Base-by-base conservation (phyloP, 345 rosid genomes). In the Eucalyptus camaldulensis region DNA sequence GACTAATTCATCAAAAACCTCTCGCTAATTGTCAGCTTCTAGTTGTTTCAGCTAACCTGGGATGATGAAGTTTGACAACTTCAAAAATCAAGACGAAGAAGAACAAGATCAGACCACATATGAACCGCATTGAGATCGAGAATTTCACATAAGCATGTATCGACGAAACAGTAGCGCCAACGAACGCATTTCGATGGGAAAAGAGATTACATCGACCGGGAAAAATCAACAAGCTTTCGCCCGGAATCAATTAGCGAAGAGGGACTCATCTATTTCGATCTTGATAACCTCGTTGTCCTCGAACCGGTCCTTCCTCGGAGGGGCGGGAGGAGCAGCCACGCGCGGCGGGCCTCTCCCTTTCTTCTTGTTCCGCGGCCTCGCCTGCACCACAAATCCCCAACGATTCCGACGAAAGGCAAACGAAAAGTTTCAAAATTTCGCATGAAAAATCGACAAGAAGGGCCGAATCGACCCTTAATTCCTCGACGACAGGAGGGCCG, bases 311-410 rank as follows among this genome's bases (percentile, higher is more conserved):
- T 93, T 94, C 94, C 91, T 94, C 60, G 96, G 94, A 3, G 98
- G 96, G 15, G 96, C 88, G 17, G 96, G 88, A 86, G 99, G 99
- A 10, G 91, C 94, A 15, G 93, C 90, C 58, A 96, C 93, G 44
- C 96, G 94, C 40, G 97, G 96, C 10, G 97, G 99, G 6, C 97
- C 99, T 91, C 98, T 94, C 65, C 99, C 98, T 89, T 96, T 97
- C 89, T 90, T 95, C 97, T 96, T 97, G 94, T 95, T 85, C 88
- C 99, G 89, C 67, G 98, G 98, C 97, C 99, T 96, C 85, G 98
- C 98, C 99, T 97, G 67, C 76, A 76, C 37, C 49, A 47, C 53
- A 31, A 89, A 53, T 53, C 37, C 2, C 31, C 86, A 9, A 13
- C 76, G 25, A 44, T 29, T 53, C 81, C 86, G 60, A 25, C 81